phyloP scores from a whole-genome alignment of 2,329 filamentous ascomycete species.

The Botrytis galanthina region DNA sequence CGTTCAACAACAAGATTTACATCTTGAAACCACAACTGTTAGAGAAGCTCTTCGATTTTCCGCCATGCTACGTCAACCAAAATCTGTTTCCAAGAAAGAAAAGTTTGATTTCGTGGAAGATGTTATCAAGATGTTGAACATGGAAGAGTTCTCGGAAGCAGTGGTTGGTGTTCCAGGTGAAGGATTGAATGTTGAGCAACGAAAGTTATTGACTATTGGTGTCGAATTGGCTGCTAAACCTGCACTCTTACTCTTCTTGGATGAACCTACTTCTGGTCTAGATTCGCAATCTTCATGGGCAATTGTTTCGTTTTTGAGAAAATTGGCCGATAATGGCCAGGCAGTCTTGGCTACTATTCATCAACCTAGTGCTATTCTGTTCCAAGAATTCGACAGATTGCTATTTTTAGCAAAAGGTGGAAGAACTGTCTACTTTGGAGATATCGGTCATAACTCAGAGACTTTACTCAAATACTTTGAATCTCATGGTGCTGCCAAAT shows the following conservation, averaged over 20 bases:
- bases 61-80: slow-evolving; percentile 81
- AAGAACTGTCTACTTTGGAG: slow-evolving; percentile 77
- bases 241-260: slow-evolving; percentile 83
- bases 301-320: slow-evolving; percentile 83
- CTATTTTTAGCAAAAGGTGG: slow-evolving; percentile 76
- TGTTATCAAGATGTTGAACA: slow-evolving; percentile 86
- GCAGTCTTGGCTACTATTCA: slow-evolving; percentile 95
- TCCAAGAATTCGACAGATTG: slow-evolving; percentile 83
- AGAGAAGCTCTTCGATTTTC: slow-evolving; percentile 76
- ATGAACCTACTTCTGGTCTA: slow-evolving; percentile 92
- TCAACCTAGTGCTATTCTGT: slow-evolving; percentile 89
- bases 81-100: slow-evolving; percentile 66
- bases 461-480: slow-evolving; percentile 64
- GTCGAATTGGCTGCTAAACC: slow-evolving; percentile 96
- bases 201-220: slow-evolving; percentile 83
- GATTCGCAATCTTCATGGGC: slow-evolving; percentile 94
- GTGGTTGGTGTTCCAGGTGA: slow-evolving; percentile 89
- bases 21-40: slow-evolving; percentile 80
- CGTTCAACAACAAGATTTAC: slow-evolving; percentile 90
- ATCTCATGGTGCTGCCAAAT: slow-evolving; percentile 63
- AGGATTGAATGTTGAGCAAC: slow-evolving; percentile 71
- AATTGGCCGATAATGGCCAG: slow-evolving; percentile 83
- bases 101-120: slow-evolving; percentile 88
- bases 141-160: slow-evolving; percentile 88
- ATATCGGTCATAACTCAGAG: slow-evolving; percentile 56